Base-by-base conservation (phyloP, 164 flowering plant genomes). In the Vitis rotundifolia region DNA sequence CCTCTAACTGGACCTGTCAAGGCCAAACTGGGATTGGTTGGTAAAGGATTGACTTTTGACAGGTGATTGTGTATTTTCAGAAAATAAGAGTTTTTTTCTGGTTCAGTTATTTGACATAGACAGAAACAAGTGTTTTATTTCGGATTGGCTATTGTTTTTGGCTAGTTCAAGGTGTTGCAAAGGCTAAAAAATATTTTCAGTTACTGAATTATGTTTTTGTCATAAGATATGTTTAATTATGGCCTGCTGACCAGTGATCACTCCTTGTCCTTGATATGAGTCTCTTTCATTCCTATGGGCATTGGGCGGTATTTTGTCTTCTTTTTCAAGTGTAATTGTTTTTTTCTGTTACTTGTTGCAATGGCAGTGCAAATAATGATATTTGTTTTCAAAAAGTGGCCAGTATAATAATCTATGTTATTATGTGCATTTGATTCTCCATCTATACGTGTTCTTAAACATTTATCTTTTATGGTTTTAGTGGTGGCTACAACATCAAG, bases 401-500 rank as follows among this genome's bases (percentile, higher is more conserved):
- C 49, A 53, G 12, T 18, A 29, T 22, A 9, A 26, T 19, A 6
- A 37, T 61, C 19, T 61, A 7, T 47, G 28, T 48, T 11, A 31
- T 54, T 29, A 16, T 22, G 11, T 15, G 60, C 26, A 16, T 15
- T 56, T 31, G 29, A n/a, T 18, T 44, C 52, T 67, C 48, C 49
- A 26, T 66, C 61, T n/a, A 48, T 16, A 59, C 48, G 52, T 9
- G 5, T 64, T 15, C 51, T 58, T 44, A 49, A 59, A 15, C 53
- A 6, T 18, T 59, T 15, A 14, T 56, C 16, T 66, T 76, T 37
- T 68, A 2, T 81, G 69, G 79, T 72, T 48, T 29, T 69, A 95
- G 99, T 79, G 99, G 99, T 62, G 99, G 99, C 87, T 95, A 95
- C 92, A 95, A 95, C 83, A 91, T 95, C 71, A 95, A 95, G 85